phyloP scores from a whole-genome alignment of 176 grass and related monocot genomes.

The Eragrostis nindensis region DNA sequence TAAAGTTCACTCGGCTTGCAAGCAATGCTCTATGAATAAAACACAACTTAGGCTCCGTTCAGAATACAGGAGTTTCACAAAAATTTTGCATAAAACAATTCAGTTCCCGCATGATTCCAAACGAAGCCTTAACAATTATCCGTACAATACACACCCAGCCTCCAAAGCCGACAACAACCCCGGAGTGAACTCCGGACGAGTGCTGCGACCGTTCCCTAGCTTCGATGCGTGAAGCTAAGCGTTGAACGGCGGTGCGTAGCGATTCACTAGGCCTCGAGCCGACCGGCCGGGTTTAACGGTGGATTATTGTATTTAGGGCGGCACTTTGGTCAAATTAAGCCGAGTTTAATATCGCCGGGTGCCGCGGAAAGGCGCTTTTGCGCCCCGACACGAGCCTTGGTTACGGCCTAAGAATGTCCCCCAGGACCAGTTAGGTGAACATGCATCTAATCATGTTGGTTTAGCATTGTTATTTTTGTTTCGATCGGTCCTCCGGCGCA shows the following conservation, averaged over 20 bases:
- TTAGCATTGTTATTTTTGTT: neutral
- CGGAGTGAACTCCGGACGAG: neutral
- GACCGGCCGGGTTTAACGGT: neutral
- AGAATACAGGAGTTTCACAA: no score
- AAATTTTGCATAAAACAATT: no score
- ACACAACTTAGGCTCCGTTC: no score
- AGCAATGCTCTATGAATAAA: no score
- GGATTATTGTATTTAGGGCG: neutral
- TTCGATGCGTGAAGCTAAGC: neutral
- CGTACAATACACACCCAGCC: no score
- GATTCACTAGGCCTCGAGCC: neutral
- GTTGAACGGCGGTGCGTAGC: neutral
- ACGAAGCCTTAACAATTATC: no score
- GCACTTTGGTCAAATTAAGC: neutral
- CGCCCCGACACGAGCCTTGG: neutral
- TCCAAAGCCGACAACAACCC: no score
- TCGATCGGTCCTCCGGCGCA: neutral
- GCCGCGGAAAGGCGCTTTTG: neutral
- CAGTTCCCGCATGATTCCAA: no score
- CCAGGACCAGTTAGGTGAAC: neutral
- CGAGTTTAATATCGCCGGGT: neutral
- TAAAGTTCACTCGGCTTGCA: no score
- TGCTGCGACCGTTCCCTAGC: no score
- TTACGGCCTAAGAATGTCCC: conserved; percentile 26
- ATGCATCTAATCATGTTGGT: neutral